A percentile compares a stretch with the other conserved stretches of the same genome.
Evolutionary conservation across 2,329 filamentous ascomycete genomes (phyloP).

Genomic region (Cytospora chrysosperma): DNA sequence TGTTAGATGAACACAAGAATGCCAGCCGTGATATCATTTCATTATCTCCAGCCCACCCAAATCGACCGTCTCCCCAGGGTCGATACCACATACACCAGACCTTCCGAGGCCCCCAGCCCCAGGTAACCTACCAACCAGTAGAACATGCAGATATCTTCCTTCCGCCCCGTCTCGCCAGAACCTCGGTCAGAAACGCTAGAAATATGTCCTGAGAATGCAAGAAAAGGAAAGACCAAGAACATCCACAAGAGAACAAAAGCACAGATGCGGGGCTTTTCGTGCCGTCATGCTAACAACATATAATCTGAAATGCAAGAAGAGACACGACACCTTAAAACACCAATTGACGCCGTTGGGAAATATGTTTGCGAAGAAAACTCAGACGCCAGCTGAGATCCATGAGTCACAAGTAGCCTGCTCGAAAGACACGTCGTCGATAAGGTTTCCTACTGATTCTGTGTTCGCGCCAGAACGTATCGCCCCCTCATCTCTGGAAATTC

Average conservation of each 20-base stretch:
- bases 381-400: slow-evolving; percentile 8
- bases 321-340: slow-evolving; percentile 5
- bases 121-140: background rate
- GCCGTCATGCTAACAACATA: slow-evolving; percentile 15
- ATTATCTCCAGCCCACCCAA: slow-evolving; percentile 1
- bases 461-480: background rate
- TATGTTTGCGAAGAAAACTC: slow-evolving; percentile 1
- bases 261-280: slow-evolving; percentile 11
- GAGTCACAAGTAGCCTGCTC: background rate
- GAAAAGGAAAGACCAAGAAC: slow-evolving; percentile 6
- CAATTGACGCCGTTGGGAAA: slow-evolving; percentile 5
- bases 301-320: slow-evolving; percentile 5
- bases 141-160: slow-evolving; percentile 1
- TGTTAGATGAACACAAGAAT: background rate
- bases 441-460: slow-evolving; percentile 4
- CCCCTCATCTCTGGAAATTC: background rate
- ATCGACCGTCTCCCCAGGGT: slow-evolving; percentile 14
- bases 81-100: background rate
- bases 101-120: background rate
- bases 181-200: slow-evolving; percentile 21
- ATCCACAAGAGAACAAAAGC: slow-evolving; percentile 28
- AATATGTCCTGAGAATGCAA: slow-evolving; percentile 22
- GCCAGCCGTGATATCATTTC: slow-evolving; percentile 24
- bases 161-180: background rate
- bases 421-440: background rate